These are phyloP conservation scores for Breynia disticha DNA, from an alignment of 441 rosid genomes.

Conservation along the genomic window DNA sequence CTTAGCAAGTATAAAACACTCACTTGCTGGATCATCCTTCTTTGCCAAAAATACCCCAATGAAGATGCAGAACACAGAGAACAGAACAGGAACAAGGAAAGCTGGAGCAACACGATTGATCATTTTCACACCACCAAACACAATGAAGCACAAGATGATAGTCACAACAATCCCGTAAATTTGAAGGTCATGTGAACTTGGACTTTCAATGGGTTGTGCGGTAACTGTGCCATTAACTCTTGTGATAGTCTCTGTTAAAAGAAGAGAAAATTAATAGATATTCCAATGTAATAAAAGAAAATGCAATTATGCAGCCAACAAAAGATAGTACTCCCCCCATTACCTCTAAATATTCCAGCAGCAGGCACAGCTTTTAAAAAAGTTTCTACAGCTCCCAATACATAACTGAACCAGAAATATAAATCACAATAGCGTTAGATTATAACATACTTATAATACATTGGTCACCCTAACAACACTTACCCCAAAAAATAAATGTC, in stretches of 20 bases:
- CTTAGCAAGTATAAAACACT: slow-evolving; percentile 17
- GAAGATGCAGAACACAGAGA: slow-evolving; percentile 88
- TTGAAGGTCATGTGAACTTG: slow-evolving; percentile 90
- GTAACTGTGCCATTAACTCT: slow-evolving; percentile 54
- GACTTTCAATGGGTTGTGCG: slow-evolving; percentile 52
- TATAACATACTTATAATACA: background rate
- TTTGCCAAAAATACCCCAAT: slow-evolving; percentile 61
- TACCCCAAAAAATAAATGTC: slow-evolving; percentile 11
- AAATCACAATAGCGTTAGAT: background rate
- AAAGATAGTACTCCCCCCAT: background rate
- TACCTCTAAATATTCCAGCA: slow-evolving; percentile 94
- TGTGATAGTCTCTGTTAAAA: slow-evolving; percentile 63
- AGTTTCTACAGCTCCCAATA: slow-evolving; percentile 99
- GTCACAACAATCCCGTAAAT: slow-evolving; percentile 93
- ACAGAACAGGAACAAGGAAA: slow-evolving; percentile 82
- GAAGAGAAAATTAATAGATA: slow-evolving; percentile 14
- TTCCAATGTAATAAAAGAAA: background rate
- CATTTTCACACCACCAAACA: slow-evolving; percentile 99
- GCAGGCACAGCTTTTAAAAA: slow-evolving; percentile 93
- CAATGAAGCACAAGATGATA: slow-evolving; percentile 82
- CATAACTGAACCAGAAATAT: slow-evolving; percentile 53
- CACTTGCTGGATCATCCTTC: slow-evolving; percentile 69
- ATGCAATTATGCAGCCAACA: background rate
- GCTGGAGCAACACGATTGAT: slow-evolving; percentile 99
- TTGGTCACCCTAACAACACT: slow-evolving; percentile 1